Evolutionary conservation across 1,139 yeast genomes (phyloP), one percentile per base, ranked within the genome.

Genomic region (Debaryomyces coudertii): DNA sequence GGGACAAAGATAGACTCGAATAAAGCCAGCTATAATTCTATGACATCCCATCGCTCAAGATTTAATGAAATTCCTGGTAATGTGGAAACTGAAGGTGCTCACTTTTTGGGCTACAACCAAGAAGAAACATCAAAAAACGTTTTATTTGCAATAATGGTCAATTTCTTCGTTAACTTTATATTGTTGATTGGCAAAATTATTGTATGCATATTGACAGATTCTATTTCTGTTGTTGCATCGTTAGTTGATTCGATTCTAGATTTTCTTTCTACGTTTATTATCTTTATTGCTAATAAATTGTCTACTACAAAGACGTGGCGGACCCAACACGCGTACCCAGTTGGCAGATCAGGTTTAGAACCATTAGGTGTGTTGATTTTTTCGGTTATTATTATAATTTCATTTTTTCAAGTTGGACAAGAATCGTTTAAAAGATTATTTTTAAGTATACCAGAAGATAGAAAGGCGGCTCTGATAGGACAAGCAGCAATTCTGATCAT

Each of bases 351-450:
- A 36, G 76, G 92, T 48, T 68, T 87, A 40, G 95, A 87, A 57
- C 95, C 95, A 0, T 74, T 87, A 47, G 95, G 95, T 0, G 87
- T 87, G 11, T 71, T 87, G 50, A 83, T 87, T 2, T 87, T 87
- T 56, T 83, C 90, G 1, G 75, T 86, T 25, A 73, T 87, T 40
- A 87, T 87, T 54, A 82, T 87, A 33, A 71, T 86, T 23, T 84
- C 92, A 6, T 87, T 87, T 53, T 63, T 84, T 44, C 92, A 87
- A 60, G 89, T 87, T 47, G 87, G 87, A 2, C 80, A 82, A 51
- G 88, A 83, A 56, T 78, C 92, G 0, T 66, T 70, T 51, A 70
- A 68, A 46, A 56, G 65, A 41, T 56, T 73, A 20, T 60, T 70
- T 25, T 55, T 68, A 39, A 54, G 56, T 65, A 2, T 65, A 55